Percentiles rank a stretch among this genome's conserved stretches.
Conservation (phyloP, 371 early-diverging fungal species). For the Amoeboradix gromovi region DNA sequence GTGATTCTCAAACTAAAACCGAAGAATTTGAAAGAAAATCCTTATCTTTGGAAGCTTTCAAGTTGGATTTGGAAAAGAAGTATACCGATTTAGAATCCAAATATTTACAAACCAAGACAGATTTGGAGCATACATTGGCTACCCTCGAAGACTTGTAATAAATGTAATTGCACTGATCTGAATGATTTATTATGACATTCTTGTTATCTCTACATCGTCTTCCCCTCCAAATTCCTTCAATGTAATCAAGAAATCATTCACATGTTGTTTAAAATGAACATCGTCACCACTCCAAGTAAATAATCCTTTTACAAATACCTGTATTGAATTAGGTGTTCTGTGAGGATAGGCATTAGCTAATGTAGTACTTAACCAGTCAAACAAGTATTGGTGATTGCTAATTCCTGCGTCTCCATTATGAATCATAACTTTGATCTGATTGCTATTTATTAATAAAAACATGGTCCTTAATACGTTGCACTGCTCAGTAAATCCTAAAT, state of each 20-base stretch:
- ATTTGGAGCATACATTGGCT: not conserved
- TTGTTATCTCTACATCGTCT: not conserved
- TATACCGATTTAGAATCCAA: not conserved
- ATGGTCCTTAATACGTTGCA: conserved; percentile 55
- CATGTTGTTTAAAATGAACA: conserved; percentile 51
- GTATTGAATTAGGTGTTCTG: conserved; percentile 13
- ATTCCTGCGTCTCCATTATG: not conserved
- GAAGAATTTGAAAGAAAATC: not conserved
- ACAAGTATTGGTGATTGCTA: not conserved
- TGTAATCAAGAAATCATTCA: conserved; percentile 87
- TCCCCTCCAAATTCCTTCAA: conserved; percentile 23
- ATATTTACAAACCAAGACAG: not conserved
- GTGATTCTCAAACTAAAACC: not conserved
- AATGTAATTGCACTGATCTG: too few relatives aligned
- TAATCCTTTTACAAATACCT: conserved; percentile 54
- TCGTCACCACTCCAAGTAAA: conserved; percentile 42
- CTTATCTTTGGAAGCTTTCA: not conserved
- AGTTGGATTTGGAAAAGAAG: not conserved
- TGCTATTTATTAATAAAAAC: conserved; percentile 48
- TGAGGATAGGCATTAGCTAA: not conserved
- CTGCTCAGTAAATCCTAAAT: conserved; percentile 36
- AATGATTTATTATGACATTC: not conserved
- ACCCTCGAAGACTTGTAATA: not conserved
- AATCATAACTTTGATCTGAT: conserved; percentile 27
- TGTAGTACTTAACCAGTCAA: not conserved